Base-by-base conservation (phyloP, 306 rosid genomes). In the Pachyrhizus erosus region DNA sequence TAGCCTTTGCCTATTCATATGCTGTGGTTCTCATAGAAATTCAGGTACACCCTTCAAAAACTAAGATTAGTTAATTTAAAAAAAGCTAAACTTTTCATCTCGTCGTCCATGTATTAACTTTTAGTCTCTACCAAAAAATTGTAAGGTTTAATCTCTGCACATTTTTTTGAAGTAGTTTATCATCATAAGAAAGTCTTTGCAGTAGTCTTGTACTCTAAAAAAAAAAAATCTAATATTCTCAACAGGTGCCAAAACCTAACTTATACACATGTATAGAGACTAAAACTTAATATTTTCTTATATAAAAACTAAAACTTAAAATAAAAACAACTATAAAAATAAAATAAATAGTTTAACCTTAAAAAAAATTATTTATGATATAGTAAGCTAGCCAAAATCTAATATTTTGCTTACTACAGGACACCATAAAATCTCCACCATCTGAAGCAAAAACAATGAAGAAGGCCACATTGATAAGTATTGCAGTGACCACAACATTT, bases 401-500 rank as follows among this genome's bases (percentile, higher is more conserved):
- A 66, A 42, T 45, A 67, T 79, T 48, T n/a, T 84, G 54, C 34
- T 15, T 5, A 45, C 26, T 7, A 23, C 84, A 94, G 97, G 93
- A 94, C 91, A 94, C 98, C 3, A 1, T 94, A 10, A 94, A 78
- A 87, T 90, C 95, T 14, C 98, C 97, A 60, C 98, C 98, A 48
- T 83, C 94, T 45, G 98, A 94, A 84, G 90, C 90, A 64, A 92
- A 88, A 86, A 88, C 96, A 80, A 94, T 94, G 98, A 94, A 85
- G 87, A 94, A 88, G 73, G 97, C 98, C 0, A 82, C 89, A 65
- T 24, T 60, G 33, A 0, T 88, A 13, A 94, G 98, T 31, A 89
- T 86, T 7, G 49, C 85, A 7, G 91, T 88, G 71, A 90, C 97
- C 14, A 91, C 98, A 62, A 34, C 79, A 66, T 94, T 92, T 86